Conservation (phyloP, 805 yeast species). For the Candida ulmi region DNA sequence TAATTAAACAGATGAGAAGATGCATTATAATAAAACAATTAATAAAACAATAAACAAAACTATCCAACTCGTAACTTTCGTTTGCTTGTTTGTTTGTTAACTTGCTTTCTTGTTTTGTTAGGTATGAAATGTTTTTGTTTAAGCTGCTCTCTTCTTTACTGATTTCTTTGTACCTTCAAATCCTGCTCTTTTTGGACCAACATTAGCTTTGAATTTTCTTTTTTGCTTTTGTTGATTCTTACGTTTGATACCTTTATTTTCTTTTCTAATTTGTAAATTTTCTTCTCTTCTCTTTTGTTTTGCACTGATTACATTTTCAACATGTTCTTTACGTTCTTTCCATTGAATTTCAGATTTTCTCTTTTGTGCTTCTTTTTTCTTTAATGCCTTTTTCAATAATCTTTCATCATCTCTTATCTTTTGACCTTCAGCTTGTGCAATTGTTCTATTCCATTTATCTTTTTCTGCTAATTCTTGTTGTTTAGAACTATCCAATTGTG, state of each 20-base stretch:
- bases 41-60: no score
- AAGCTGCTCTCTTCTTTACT: slow-evolving; percentile 10
- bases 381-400: slow-evolving; percentile 77
- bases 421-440: slow-evolving; percentile 83
- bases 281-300: slow-evolving; percentile 88
- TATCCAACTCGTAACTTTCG: no score
- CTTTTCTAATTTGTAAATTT: slow-evolving; percentile 79
- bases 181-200: slow-evolving; percentile 70
- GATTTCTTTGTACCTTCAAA: slow-evolving; percentile 60
- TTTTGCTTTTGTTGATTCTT: slow-evolving; percentile 66
- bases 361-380: slow-evolving; percentile 77
- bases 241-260: slow-evolving; percentile 75
- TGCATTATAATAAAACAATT: no score
- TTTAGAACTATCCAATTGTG: slow-evolving; percentile 57
- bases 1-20: no score
- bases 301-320: slow-evolving; percentile 66
- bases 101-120: no score
- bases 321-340: slow-evolving; percentile 82
- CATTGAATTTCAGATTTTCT: slow-evolving; percentile 86
- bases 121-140: no score
- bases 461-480: slow-evolving; percentile 56
- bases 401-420: slow-evolving; percentile 89
- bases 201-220: slow-evolving; percentile 55
- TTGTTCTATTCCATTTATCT: slow-evolving; percentile 77
- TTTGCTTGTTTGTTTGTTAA: no score